Percentiles rank a stretch among this genome's conserved stretches.
phyloP scores from a whole-genome alignment of 305 asterid genomes.

The Solanum aculeatissimum region DNA sequence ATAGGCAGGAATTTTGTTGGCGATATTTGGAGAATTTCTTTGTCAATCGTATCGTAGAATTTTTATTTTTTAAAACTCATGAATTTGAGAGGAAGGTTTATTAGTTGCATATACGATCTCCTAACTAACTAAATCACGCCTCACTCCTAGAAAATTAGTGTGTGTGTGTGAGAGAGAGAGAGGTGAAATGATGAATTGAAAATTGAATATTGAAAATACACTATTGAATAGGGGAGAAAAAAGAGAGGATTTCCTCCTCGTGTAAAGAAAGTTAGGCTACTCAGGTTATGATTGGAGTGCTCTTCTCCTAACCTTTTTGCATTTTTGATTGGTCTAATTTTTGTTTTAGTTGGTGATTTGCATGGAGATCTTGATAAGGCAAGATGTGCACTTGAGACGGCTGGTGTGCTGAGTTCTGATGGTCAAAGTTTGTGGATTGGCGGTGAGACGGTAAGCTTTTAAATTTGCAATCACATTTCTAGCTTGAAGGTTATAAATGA shows the following conservation, averaged over 20 bases:
- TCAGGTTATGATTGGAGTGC: background rate
- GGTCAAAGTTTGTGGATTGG: constrained; percentile 76
- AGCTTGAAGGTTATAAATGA: background rate
- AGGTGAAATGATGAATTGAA: background rate
- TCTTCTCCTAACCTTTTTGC: background rate
- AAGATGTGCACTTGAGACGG: constrained; percentile 84
- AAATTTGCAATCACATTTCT: background rate
- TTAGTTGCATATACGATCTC: background rate
- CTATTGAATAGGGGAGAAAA: background rate
- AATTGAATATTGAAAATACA: background rate
- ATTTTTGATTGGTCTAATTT: background rate
- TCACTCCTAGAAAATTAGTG: background rate
- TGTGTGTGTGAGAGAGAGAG: background rate
- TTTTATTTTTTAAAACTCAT: background rate
- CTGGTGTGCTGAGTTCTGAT: constrained; percentile 77
- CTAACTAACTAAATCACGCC: background rate
- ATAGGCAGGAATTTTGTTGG: background rate
- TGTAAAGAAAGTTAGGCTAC: background rate
- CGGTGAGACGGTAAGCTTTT: constrained; percentile 59
- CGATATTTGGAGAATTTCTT: background rate
- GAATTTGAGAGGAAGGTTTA: background rate
- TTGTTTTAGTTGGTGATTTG: constrained; percentile 73
- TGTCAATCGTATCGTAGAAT: background rate
- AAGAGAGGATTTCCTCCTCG: background rate
- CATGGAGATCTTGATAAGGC: constrained; percentile 95